Percentiles rank a stretch among this genome's conserved stretches.
phyloP scores from a whole-genome alignment of 2,329 filamentous ascomycete species.

The Aspergillus sp. region DNA sequence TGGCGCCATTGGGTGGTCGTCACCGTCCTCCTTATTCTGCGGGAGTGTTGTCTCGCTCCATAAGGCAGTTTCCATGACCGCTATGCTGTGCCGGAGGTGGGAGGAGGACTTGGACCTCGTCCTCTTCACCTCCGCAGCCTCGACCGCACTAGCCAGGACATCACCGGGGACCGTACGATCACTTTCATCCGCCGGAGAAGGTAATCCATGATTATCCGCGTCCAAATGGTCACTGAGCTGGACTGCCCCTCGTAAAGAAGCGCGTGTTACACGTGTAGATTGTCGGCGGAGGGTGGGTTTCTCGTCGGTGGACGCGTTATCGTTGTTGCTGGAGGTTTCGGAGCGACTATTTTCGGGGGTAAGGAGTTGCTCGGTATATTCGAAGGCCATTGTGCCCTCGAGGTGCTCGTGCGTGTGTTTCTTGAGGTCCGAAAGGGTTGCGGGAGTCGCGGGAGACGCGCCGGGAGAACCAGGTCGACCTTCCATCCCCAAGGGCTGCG shows the following conservation, averaged over 20 bases:
- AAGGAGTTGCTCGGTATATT: constrained; percentile 43
- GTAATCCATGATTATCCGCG: constrained; percentile 24
- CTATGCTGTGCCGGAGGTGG: constrained; percentile 44
- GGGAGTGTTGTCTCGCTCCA: constrained; percentile 29
- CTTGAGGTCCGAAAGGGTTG: constrained; percentile 29
- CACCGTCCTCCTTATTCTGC: constrained; percentile 22
- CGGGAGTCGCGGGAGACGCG: constrained; percentile 37
- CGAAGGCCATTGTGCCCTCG: constrained; percentile 36
- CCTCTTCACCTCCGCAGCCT: constrained; percentile 33
- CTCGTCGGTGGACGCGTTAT: constrained; percentile 39
- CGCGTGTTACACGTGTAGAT: constrained; percentile 45
- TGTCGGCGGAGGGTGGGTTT: constrained; percentile 33
- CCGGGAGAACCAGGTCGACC: constrained; percentile 29
- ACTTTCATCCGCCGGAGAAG: constrained; percentile 27
- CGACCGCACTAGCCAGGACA: constrained; percentile 44
- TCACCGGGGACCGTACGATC: constrained; percentile 32
- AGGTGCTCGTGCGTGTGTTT: constrained; percentile 29
- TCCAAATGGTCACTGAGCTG: constrained; percentile 29
- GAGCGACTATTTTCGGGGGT: constrained; percentile 48
- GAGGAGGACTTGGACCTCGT: constrained; percentile 32
- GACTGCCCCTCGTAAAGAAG: constrained; percentile 37
- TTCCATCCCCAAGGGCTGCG: constrained; percentile 27
- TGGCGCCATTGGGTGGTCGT: constrained; percentile 32
- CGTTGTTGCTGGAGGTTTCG: constrained; percentile 46
- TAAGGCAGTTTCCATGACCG: constrained; percentile 41